Evolutionary conservation across 345 rosid species (phyloP).

Genomic region (Psidium guajava): DNA sequence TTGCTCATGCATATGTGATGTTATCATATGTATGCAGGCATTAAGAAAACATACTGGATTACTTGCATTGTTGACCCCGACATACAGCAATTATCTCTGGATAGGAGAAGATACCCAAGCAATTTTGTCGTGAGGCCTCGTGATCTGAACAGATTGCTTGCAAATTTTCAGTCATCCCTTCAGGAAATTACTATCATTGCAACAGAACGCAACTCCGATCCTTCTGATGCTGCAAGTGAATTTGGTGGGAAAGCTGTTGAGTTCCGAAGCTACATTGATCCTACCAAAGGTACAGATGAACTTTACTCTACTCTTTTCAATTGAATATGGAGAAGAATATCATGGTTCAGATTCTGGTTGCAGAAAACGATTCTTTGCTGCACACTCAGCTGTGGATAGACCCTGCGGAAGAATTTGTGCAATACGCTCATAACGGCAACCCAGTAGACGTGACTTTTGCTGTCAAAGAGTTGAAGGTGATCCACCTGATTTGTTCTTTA

Average conservation of each 20-base stretch:
- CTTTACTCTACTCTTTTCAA: neutral
- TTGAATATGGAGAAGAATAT: neutral
- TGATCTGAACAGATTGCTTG: constrained; percentile 74
- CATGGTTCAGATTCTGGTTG: constrained; percentile 8
- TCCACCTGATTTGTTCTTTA: neutral
- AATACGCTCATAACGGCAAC: constrained; percentile 65
- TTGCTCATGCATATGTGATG: neutral
- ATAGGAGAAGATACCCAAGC: constrained; percentile 61
- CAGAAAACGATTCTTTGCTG: constrained; percentile 69
- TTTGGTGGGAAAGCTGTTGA: constrained; percentile 94
- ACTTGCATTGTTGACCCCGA: constrained; percentile 88
- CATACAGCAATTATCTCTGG: constrained; percentile 81
- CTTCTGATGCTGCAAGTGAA: constrained; percentile 67
- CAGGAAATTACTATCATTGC: constrained; percentile 90
- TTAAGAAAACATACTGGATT: constrained; percentile 75
- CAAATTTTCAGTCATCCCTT: constrained; percentile 90
- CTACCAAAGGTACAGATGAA: constrained; percentile 49
- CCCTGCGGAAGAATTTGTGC: constrained; percentile 87
- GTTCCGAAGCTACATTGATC: constrained; percentile 83
- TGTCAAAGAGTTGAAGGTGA: constrained; percentile 77
- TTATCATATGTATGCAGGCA: constrained; percentile 31
- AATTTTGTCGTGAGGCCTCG: constrained; percentile 73
- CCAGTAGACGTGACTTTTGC: constrained; percentile 91
- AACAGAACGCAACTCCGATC: constrained; percentile 49
- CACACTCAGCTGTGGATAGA: constrained; percentile 97